These are phyloP conservation scores for Nemania bipapillata DNA, from an alignment of 2,329 filamentous ascomycete genomes.

Conservation along the genomic window DNA sequence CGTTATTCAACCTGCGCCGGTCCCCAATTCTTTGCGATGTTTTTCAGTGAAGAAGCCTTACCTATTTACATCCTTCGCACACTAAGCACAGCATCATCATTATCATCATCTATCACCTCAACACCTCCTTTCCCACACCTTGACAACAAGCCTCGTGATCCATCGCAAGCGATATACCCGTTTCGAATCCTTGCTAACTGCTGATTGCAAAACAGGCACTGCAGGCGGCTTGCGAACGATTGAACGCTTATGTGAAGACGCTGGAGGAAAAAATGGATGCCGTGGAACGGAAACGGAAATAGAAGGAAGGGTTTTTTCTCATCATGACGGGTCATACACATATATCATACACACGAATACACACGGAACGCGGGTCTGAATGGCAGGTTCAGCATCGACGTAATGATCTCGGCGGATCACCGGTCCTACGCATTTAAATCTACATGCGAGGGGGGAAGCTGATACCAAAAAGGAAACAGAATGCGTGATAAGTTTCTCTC, in stretches of 20 bases:
- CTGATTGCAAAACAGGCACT: conserved; percentile 69
- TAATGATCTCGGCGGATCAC: not conserved
- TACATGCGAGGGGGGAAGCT: conserved; percentile 2
- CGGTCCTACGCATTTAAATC: conserved; percentile 19
- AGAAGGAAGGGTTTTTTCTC: conserved; percentile 40
- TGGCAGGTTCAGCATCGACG: conserved; percentile 9
- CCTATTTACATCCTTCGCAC: conserved; percentile 20
- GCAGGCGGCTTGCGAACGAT: conserved; percentile 84
- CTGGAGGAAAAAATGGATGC: conserved; percentile 82
- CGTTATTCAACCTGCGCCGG: conserved; percentile 21
- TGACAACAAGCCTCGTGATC: not conserved
- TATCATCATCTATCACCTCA: not conserved
- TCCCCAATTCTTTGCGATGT: conserved; percentile 40
- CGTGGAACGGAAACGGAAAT: conserved; percentile 74
- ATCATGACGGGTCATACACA: conserved; percentile 14
- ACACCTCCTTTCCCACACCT: not conserved
- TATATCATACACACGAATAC: conserved; percentile 6
- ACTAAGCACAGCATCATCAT: conserved; percentile 15
- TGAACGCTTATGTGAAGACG: conserved; percentile 83
- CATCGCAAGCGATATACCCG: conserved; percentile 18
- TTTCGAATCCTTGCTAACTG: conserved; percentile 30
- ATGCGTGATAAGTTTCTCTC: conserved; percentile 9
- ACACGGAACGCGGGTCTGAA: conserved; percentile 9
- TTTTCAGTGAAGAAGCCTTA: conserved; percentile 44
- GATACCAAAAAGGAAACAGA: conserved; percentile 7